Evolutionary conservation across 2,329 filamentous ascomycete species (phyloP).

Genomic region (Cytospora piceicola): DNA sequence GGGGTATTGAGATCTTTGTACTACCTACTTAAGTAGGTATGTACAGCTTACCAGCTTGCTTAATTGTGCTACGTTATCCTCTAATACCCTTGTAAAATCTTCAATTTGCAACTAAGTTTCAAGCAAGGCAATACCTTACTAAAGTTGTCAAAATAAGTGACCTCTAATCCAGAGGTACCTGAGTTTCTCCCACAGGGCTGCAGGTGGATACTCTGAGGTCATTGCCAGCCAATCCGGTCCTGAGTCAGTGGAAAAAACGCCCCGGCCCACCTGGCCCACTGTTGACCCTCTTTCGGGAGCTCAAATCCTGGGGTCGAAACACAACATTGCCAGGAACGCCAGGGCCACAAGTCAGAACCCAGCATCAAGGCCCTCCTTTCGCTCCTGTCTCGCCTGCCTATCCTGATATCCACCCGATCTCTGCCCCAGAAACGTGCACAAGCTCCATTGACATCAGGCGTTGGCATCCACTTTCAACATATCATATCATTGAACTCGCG

Average conservation of each 20-base stretch:
- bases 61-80: too few species aligned
- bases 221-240: neutral
- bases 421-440: neutral
- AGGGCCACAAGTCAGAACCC: neutral
- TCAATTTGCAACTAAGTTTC: too few species aligned
- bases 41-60: neutral
- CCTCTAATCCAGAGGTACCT: too few species aligned
- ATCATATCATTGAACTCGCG: neutral
- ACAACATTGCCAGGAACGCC: neutral
- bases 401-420: neutral
- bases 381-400: neutral
- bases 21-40: too few species aligned
- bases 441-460: neutral
- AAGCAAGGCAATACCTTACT: too few species aligned
- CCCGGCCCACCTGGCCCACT: neutral
- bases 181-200: too few species aligned
- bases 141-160: too few species aligned
- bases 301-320: conserved; percentile 3
- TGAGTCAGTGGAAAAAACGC: neutral
- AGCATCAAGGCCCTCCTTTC: neutral
- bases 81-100: too few species aligned
- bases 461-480: neutral
- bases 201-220: neutral
- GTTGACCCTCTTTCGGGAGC: neutral
- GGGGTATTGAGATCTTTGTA: neutral